phyloP scores from a whole-genome alignment of 176 grass and related monocot species.

The Oryza nivara region DNA sequence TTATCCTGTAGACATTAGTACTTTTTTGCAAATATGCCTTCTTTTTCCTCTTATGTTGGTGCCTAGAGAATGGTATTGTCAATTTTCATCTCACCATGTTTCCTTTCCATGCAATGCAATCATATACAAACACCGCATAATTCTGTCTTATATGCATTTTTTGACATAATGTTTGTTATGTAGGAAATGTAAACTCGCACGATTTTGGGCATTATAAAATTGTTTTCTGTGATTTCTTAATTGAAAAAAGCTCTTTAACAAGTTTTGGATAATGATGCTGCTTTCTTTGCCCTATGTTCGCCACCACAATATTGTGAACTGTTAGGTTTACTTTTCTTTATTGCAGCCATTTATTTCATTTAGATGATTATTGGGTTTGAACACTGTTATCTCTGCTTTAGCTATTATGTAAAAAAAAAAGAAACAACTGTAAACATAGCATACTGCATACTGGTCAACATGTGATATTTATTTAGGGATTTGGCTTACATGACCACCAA shows the following conservation, averaged over 20 bases:
- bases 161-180: slow-evolving; percentile 9
- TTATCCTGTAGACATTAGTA: neutral
- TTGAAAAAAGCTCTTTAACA: neutral
- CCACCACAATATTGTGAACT: neutral
- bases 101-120: neutral
- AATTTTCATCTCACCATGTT: slow-evolving; percentile 11
- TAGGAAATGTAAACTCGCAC: neutral
- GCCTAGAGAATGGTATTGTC: neutral
- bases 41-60: slow-evolving; percentile 1
- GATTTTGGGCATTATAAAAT: neutral
- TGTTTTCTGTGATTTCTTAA: neutral
- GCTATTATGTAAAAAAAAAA: slow-evolving; percentile 15
- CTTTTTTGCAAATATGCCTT: neutral
- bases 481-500: neutral
- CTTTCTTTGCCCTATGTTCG: neutral
- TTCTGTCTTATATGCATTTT: neutral
- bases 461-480: neutral
- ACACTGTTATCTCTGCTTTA: slow-evolving; percentile 22
- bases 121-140: neutral
- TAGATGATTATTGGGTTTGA: neutral
- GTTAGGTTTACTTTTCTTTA: slow-evolving; percentile 9
- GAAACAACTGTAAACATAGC: neutral
- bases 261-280: slow-evolving; percentile 9
- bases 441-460: neutral
- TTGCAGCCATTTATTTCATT: slow-evolving; percentile 14